Percentiles rank a stretch among this genome's conserved stretches.
phyloP scores from a whole-genome alignment of 176 grass and related monocot genomes.

The Thalia dealbata region DNA sequence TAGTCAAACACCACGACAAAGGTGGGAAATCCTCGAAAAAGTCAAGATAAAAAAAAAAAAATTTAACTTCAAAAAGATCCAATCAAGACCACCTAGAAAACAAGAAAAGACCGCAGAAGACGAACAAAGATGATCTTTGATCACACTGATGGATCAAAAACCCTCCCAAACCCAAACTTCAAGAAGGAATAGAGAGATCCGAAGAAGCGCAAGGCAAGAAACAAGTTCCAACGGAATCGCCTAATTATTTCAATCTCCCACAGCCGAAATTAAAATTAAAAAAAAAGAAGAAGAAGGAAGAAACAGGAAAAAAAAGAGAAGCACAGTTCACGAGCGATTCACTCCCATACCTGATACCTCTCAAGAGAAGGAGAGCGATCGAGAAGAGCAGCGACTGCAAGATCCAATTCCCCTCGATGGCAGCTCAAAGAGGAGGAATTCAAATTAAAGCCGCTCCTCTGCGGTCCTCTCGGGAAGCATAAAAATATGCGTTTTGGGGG shows the following conservation, averaged over 20 bases:
- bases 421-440: constrained; percentile 27
- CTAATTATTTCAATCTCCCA: background rate
- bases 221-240: background rate
- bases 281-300: too few relatives aligned
- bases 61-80: background rate
- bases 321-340: background rate
- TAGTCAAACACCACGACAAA: background rate
- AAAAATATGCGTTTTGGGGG: background rate
- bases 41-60: too few relatives aligned
- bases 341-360: constrained; percentile 34
- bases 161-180: background rate
- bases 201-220: background rate
- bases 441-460: constrained; percentile 63
- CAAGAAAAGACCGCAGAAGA: background rate
- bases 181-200: background rate
- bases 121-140: background rate
- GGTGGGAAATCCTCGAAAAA: background rate
- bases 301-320: background rate
- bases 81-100: background rate
- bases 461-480: background rate
- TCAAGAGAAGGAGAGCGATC: constrained; percentile 4
- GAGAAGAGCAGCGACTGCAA: background rate
- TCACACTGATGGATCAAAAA: background rate
- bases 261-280: background rate
- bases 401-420: background rate